phyloP scores from a whole-genome alignment of 2,329 filamentous ascomycete genomes.

The Clarireedia monteithiana region DNA sequence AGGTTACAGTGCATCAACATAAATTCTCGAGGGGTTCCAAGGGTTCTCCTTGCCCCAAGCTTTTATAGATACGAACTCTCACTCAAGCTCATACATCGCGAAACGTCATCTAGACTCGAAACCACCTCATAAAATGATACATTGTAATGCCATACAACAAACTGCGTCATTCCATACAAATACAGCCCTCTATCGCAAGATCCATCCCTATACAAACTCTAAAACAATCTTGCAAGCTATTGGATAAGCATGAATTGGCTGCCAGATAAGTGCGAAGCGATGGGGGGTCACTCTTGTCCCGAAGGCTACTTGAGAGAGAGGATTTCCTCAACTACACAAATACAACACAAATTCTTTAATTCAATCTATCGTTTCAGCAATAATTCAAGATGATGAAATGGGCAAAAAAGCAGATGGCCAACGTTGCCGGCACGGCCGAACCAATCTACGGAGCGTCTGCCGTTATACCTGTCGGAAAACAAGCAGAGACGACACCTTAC shows the following conservation, averaged over 20 bases:
- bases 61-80: background rate
- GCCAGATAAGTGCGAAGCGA: slow-evolving; percentile 5
- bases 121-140: background rate
- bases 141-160: background rate
- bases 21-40: background rate
- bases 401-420: slow-evolving; percentile 78
- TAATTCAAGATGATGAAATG: slow-evolving; percentile 73
- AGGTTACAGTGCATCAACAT: background rate
- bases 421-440: slow-evolving; percentile 92
- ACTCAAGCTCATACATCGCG: background rate
- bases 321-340: background rate
- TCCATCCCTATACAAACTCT: background rate
- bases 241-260: background rate
- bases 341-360: background rate
- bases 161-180: slow-evolving; percentile 2
- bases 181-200: background rate
- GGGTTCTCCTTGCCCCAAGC: slow-evolving; percentile 2
- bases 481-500: slow-evolving; percentile 70
- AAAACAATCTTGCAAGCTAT: background rate
- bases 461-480: slow-evolving; percentile 76
- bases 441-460: slow-evolving; percentile 88
- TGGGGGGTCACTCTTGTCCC: background rate
- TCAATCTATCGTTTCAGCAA: background rate
- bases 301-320: background rate
- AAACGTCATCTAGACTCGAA: background rate